These are phyloP conservation scores for Yamadazyma sp. DNA, from an alignment of 805 yeast species.

Conservation along the genomic window DNA sequence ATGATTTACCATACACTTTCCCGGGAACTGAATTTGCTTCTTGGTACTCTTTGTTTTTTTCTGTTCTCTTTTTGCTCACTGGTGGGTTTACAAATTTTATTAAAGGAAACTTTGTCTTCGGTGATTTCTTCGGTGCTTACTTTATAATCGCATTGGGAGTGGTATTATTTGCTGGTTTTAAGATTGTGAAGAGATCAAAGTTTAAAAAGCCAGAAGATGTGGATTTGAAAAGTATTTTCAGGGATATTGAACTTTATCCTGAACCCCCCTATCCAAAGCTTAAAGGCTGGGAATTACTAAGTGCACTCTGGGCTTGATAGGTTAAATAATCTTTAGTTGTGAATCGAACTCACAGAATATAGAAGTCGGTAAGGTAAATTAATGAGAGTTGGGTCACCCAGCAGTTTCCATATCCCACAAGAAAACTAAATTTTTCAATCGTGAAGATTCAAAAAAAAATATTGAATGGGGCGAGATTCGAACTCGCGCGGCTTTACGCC, in stretches of 20 bases:
- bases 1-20: conserved; percentile 25
- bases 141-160: conserved; percentile 60
- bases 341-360: not conserved
- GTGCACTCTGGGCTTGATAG: conserved; percentile 19
- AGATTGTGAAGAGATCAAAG: conserved; percentile 32
- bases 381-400: not conserved
- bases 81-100: conserved; percentile 73
- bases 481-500: conserved; percentile 37
- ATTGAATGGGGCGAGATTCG: conserved; percentile 36
- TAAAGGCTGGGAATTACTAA: conserved; percentile 20
- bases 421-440: not conserved
- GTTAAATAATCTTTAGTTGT: not conserved
- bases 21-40: conserved; percentile 31
- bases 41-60: conserved; percentile 32
- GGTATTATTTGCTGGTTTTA: conserved; percentile 58
- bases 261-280: conserved; percentile 26
- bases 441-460: conserved; percentile 15
- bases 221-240: conserved; percentile 26
- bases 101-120: conserved; percentile 46
- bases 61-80: conserved; percentile 48
- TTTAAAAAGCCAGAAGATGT: conserved; percentile 38
- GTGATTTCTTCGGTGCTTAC: conserved; percentile 70
- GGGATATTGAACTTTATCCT: conserved; percentile 26
- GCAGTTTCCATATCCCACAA: not conserved
- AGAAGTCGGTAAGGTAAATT: not conserved